Evolutionary conservation across 441 rosid genomes (phyloP), one percentile per base, ranked within the genome.

Genomic region (Caryocar brasiliense): DNA sequence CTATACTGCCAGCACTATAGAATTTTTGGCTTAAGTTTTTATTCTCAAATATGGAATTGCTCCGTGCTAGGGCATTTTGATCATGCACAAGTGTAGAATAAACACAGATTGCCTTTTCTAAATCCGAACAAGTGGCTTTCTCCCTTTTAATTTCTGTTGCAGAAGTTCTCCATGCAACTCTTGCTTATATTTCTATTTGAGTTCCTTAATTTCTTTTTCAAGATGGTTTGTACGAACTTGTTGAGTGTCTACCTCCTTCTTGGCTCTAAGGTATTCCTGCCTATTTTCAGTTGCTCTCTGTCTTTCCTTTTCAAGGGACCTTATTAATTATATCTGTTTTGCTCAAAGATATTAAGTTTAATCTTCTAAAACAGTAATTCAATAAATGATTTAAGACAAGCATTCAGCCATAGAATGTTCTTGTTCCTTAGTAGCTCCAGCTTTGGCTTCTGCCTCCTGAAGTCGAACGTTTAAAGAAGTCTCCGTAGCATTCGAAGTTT

Each of bases 271-370:
- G 71, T 81, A 93, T 53, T 93, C 99, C 63, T 93, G 97, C 67
- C 97, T 79, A 71, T 81, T 86, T 64, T 89, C 97, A 71, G 96
- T 85, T 28, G 99, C 96, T 70, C 97, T 78, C 67, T 89, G 96
- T 64, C 99, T 82, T 74, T 93, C 99, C 76, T 86, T 93, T 63
- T 93, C 99, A 30, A 93, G 91, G 22, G 99, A 84, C 85, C 71
- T 86, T 52, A 81, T 78, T 68, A 89, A 69, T 72, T 93, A 97
- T 44, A 84, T 75, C 70, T 89, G 97, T 45, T 93, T 97, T 12
- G 97, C 88, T 75, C 97, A 80, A 41, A 86, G 86, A 62, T 97
- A 93, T 23, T 97, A 81, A 73, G 86, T 88, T 97, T 93, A 95
- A 50, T 93, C 96, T 77, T 93, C 99, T 56, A 93, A 91, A 70